phyloP scores from a whole-genome alignment of 441 rosid species.

The Arabidopsis lyrata region DNA sequence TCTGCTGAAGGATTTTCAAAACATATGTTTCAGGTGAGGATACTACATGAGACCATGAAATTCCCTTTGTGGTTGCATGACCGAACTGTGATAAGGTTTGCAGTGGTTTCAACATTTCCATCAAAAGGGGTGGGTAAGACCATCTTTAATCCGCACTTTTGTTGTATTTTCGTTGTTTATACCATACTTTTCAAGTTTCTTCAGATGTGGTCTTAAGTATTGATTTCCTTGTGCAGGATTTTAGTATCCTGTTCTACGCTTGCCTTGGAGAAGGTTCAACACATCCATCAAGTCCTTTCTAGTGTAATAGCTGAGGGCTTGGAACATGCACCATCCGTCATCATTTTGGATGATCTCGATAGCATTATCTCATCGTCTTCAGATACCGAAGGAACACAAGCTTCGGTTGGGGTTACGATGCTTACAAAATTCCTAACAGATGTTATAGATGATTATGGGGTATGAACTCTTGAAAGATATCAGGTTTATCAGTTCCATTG shows the following conservation, averaged over 20 bases:
- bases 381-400: constrained; percentile 81
- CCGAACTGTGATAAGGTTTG: constrained; percentile 66
- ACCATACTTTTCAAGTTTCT: constrained; percentile 13
- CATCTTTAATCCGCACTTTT: constrained; percentile 32
- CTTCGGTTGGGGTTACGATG: constrained; percentile 59
- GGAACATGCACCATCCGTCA: constrained; percentile 90
- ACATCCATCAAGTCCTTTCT: constrained; percentile 76
- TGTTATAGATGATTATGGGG: constrained; percentile 94
- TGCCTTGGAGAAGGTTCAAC: constrained; percentile 73
- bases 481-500: constrained; percentile 14
- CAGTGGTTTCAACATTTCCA: constrained; percentile 86
- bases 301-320: constrained; percentile 80
- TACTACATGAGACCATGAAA: constrained; percentile 77
- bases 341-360: constrained; percentile 97
- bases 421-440: constrained; percentile 80
- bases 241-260: constrained; percentile 81
- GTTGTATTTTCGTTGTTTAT: constrained; percentile 6
- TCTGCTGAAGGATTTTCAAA: not conserved
- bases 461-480: constrained; percentile 45
- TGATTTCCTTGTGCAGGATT: constrained; percentile 64
- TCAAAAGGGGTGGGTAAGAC: constrained; percentile 92
- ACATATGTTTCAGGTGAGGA: constrained; percentile 65
- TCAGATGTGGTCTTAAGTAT: constrained; percentile 22
- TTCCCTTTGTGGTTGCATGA: constrained; percentile 98
- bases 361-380: constrained; percentile 79